Conservation (phyloP, 306 rosid species). For the Trichosanthes truncata region DNA sequence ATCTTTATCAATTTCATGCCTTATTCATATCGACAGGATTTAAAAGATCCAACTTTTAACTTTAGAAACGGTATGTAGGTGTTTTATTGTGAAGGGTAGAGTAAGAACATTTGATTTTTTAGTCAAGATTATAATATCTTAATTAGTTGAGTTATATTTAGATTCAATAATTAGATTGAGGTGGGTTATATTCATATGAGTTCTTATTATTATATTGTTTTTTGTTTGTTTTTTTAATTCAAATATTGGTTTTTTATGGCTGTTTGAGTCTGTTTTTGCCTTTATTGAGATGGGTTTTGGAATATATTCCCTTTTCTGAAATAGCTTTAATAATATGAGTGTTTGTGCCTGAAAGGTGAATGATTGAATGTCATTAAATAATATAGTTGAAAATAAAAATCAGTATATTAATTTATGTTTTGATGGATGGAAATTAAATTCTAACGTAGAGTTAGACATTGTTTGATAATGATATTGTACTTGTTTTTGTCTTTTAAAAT, state of each 20-base stretch:
- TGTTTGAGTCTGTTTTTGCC: conserved; percentile 69
- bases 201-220: too few species aligned
- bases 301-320: conserved; percentile 10
- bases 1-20: neutral
- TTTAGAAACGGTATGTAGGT: too few species aligned
- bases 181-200: neutral
- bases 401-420: neutral
- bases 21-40: too few species aligned
- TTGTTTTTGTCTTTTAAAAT: neutral
- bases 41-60: too few species aligned
- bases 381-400: neutral
- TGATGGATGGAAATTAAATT: neutral
- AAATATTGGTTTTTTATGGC: neutral
- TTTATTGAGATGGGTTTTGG: conserved; percentile 5
- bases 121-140: too few species aligned
- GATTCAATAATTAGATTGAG: too few species aligned
- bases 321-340: neutral
- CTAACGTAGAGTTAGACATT: neutral
- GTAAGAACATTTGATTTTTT: too few species aligned
- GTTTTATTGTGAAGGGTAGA: too few species aligned
- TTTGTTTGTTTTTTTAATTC: neutral
- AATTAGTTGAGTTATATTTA: too few species aligned
- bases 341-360: neutral
- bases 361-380: neutral
- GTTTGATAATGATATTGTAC: neutral